Percentiles rank a stretch among this genome's conserved stretches.
phyloP scores from a whole-genome alignment of 2,329 filamentous ascomycete species.

The Pseudocercospora eumusae region DNA sequence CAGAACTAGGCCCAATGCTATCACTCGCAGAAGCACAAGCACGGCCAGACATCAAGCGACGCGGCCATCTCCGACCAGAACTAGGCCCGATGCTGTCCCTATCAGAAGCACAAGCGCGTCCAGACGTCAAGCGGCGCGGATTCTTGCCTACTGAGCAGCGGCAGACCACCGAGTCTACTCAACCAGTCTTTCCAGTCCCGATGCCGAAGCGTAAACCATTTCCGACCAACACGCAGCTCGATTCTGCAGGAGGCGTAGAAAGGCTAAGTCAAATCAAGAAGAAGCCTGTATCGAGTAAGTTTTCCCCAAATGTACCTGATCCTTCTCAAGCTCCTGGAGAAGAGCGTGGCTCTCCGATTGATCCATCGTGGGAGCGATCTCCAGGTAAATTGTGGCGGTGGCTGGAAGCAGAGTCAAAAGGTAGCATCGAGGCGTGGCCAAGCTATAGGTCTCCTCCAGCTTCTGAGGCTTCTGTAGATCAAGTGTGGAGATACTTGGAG shows the following conservation, averaged over 20 bases:
- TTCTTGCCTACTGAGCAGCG: not conserved
- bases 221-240: not conserved
- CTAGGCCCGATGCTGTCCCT: not conserved
- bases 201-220: conserved; percentile 4
- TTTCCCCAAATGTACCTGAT: not conserved
- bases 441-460: not conserved
- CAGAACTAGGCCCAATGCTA: not conserved
- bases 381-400: not conserved
- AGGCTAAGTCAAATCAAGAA: not conserved
- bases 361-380: not conserved
- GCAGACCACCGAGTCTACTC: not conserved
- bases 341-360: not conserved
- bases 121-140: not conserved
- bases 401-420: not conserved
- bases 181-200: not conserved
- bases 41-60: not conserved
- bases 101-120: not conserved
- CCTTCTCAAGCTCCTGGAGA: too few relatives aligned
- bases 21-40: not conserved
- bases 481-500: not conserved
- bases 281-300: not conserved
- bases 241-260: not conserved
- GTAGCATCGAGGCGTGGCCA: not conserved
- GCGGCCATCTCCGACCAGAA: not conserved
- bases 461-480: not conserved